Evolutionary conservation across 2,329 filamentous ascomycete species (phyloP).

Genomic region (Trichoderma hamatum): DNA sequence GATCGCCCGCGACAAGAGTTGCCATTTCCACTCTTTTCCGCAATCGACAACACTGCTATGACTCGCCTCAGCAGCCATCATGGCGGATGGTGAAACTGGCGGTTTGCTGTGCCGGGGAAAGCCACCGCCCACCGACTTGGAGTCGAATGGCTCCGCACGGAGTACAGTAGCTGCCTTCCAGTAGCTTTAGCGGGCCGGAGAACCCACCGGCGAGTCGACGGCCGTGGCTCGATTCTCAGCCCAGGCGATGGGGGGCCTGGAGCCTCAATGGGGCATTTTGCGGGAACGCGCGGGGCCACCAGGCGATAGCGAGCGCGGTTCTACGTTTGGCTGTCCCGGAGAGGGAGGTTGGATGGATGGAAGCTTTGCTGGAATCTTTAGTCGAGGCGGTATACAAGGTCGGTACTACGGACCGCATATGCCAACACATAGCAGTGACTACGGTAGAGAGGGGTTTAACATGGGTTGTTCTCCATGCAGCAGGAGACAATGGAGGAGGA

Average conservation of each 20-base stretch:
- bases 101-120: constrained; percentile 6
- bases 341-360: constrained; percentile 11
- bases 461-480: constrained; percentile 3
- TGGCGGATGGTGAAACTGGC: constrained; percentile 19
- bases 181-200: constrained; percentile 28
- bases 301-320: constrained; percentile 25
- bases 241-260: constrained; percentile 21
- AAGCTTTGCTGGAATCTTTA: constrained; percentile 2
- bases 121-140: constrained; percentile 15
- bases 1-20: background rate
- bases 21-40: constrained; percentile 19
- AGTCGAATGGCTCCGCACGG: constrained; percentile 9
- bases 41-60: constrained; percentile 1
- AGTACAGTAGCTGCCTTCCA: constrained; percentile 11
- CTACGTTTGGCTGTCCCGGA: constrained; percentile 20
- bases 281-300: constrained; percentile 23
- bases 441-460: background rate
- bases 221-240: constrained; percentile 29
- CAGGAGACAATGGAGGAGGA: background rate
- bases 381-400: constrained; percentile 19
- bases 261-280: constrained; percentile 25
- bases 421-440: constrained; percentile 8
- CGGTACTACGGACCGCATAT: background rate
- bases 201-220: constrained; percentile 23
- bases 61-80: constrained; percentile 9